phyloP scores from a whole-genome alignment of 495 filamentous ascomycete genomes.

The Hypomontagnella submonticulosa region DNA sequence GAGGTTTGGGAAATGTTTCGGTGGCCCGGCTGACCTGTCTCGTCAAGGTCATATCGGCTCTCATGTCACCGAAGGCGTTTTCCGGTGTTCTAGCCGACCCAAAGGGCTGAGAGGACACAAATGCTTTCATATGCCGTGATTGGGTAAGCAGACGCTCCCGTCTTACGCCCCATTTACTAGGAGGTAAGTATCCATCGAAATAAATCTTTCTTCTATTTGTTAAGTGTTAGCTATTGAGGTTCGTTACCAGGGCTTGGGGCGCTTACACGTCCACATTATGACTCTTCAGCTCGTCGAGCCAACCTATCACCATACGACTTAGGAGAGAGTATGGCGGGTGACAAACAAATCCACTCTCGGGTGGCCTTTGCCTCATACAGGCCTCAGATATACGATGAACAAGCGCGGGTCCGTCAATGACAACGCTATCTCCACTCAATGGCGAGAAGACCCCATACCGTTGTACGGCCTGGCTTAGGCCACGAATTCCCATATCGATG shows the following conservation, averaged over 20 bases:
- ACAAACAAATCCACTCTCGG: slow-evolving; percentile 54
- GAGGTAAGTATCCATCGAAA: slow-evolving; percentile 81
- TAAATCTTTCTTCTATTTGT: slow-evolving; percentile 68
- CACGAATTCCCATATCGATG: slow-evolving; percentile 75
- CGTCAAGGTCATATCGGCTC: slow-evolving; percentile 17
- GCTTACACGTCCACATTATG: slow-evolving; percentile 69
- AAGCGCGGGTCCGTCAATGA: slow-evolving; percentile 81
- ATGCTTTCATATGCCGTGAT: slow-evolving; percentile 50
- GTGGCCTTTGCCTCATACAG: slow-evolving; percentile 56
- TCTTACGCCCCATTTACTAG: slow-evolving; percentile 65
- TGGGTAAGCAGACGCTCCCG: slow-evolving; percentile 60
- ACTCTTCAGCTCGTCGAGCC: slow-evolving; percentile 64
- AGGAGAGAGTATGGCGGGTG: slow-evolving; percentile 71
- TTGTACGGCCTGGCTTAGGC: slow-evolving; percentile 66
- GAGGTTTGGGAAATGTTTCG: slow-evolving; percentile 60
- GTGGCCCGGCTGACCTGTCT: background rate
- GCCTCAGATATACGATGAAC: slow-evolving; percentile 74
- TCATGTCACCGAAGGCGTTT: slow-evolving; percentile 23
- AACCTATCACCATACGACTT: slow-evolving; percentile 67
- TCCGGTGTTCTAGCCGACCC: slow-evolving; percentile 33
- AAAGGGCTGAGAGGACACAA: slow-evolving; percentile 50
- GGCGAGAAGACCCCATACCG: slow-evolving; percentile 64
- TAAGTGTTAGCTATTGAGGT: slow-evolving; percentile 22
- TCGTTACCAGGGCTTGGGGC: background rate
- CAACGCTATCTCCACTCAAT: slow-evolving; percentile 60